Conservation (phyloP, 2,329 filamentous ascomycete genomes). For the Acarospora socialis region DNA sequence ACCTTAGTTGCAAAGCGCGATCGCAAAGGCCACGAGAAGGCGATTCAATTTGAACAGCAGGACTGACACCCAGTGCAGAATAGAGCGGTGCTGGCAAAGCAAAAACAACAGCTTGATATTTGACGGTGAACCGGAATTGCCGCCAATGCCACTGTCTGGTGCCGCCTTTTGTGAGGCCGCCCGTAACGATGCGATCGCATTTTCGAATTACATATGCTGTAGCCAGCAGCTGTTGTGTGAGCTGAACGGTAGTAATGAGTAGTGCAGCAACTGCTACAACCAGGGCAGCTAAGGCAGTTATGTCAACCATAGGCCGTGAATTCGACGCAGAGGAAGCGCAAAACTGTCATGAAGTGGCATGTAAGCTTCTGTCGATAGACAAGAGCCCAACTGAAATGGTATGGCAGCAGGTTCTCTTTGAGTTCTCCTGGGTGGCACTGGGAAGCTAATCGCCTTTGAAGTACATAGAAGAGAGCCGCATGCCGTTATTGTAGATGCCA, state of each 20-base stretch:
- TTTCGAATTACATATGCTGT: slow-evolving; percentile 10
- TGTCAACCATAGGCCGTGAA: slow-evolving; percentile 8
- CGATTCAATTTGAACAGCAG: slow-evolving; percentile 4
- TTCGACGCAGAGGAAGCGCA: no score
- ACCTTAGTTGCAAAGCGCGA: background rate
- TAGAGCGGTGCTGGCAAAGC: slow-evolving; percentile 5
- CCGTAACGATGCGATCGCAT: slow-evolving; percentile 9
- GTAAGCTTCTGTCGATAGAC: no score
- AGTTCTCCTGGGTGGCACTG: no score
- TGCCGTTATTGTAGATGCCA: no score
- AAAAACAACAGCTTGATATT: slow-evolving; percentile 7
- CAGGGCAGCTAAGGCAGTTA: slow-evolving; percentile 6
- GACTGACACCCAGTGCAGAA: slow-evolving; percentile 6
- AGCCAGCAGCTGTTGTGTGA: slow-evolving; percentile 6
- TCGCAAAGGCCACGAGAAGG: background rate
- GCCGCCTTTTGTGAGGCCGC: slow-evolving; percentile 5
- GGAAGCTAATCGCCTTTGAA: no score
- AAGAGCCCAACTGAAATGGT: no score
- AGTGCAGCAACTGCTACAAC: slow-evolving; percentile 8
- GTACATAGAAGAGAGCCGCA: no score
- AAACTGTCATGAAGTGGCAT: no score
- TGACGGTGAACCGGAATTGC: slow-evolving; percentile 9
- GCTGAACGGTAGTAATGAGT: slow-evolving; percentile 4
- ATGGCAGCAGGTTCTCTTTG: no score
- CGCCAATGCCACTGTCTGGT: slow-evolving; percentile 8